Conservation (phyloP, 306 rosid genomes). For the Cucurbita argyrosperma region DNA sequence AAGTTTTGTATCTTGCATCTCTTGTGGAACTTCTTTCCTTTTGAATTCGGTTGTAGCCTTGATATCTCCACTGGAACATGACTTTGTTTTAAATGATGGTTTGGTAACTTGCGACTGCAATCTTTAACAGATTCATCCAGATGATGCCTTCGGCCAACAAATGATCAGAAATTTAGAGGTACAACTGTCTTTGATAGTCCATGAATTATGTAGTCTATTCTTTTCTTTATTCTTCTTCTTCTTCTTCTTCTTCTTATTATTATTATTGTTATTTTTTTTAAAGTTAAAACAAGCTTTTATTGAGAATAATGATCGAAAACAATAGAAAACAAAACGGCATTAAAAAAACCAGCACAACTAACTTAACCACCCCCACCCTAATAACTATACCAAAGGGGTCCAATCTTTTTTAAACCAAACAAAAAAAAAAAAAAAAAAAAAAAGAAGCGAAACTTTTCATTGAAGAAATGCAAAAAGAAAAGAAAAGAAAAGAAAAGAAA, state of each 20-base stretch:
- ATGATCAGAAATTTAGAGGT: constrained; percentile 96
- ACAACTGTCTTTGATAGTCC: background rate
- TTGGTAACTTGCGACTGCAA: constrained; percentile 11
- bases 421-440: too few relatives aligned
- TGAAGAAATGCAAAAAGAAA: background rate
- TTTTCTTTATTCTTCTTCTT: too few relatives aligned
- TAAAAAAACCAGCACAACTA: background rate
- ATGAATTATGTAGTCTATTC: background rate
- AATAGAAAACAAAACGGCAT: background rate
- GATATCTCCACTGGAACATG: background rate
- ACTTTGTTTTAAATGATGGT: background rate
- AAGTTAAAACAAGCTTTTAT: background rate
- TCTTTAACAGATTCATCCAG: constrained; percentile 67
- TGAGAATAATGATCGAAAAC: background rate
- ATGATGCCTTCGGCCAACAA: constrained; percentile 94
- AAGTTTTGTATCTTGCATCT: background rate
- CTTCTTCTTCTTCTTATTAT: background rate
- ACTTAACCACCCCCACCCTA: too few relatives aligned
- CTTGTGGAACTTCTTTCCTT: background rate
- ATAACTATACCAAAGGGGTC: too few relatives aligned
- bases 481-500: too few relatives aligned
- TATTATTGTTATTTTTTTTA: background rate
- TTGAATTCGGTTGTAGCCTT: background rate
- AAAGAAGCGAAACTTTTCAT: background rate
- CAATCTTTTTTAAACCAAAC: too few relatives aligned